Percentiles rank a stretch among this genome's conserved stretches.
Evolutionary conservation across 305 asterid species (phyloP).

Genomic region (Solanum hybrid): DNA sequence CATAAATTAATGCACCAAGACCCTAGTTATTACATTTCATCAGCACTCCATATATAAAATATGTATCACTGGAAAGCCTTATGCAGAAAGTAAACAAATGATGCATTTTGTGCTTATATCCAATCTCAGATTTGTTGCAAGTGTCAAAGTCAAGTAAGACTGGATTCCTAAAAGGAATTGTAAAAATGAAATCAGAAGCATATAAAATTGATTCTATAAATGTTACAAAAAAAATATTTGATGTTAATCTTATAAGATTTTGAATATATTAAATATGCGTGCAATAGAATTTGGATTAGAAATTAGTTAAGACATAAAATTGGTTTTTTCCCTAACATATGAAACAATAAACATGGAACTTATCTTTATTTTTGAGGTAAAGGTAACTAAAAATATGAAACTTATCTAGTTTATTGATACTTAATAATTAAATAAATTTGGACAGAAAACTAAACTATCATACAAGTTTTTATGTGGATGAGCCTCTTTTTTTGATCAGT

Average conservation of each 20-base stretch:
- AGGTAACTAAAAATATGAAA: background rate
- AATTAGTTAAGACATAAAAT: background rate
- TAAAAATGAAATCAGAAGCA: background rate
- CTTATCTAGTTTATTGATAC: background rate
- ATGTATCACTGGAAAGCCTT: background rate
- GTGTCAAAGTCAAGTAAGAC: background rate
- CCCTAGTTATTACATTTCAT: conserved; percentile 34
- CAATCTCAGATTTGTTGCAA: background rate
- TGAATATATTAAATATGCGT: background rate
- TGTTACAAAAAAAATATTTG: background rate
- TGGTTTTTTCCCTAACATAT: background rate
- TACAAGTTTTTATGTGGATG: background rate
- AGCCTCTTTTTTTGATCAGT: background rate
- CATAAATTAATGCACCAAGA: conserved; percentile 73
- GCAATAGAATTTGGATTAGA: background rate
- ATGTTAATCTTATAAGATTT: background rate
- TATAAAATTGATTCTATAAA: background rate
- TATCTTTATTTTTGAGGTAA: background rate
- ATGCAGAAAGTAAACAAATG: background rate
- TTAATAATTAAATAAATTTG: background rate
- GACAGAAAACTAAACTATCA: background rate
- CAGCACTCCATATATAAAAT: background rate
- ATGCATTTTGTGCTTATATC: background rate
- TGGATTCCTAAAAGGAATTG: background rate
- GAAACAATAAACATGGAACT: background rate